A percentile compares a stretch with the other conserved stretches of the same genome.
phyloP scores from a whole-genome alignment of 768 basidiomycete genomes.

The Amanita rimosa region DNA sequence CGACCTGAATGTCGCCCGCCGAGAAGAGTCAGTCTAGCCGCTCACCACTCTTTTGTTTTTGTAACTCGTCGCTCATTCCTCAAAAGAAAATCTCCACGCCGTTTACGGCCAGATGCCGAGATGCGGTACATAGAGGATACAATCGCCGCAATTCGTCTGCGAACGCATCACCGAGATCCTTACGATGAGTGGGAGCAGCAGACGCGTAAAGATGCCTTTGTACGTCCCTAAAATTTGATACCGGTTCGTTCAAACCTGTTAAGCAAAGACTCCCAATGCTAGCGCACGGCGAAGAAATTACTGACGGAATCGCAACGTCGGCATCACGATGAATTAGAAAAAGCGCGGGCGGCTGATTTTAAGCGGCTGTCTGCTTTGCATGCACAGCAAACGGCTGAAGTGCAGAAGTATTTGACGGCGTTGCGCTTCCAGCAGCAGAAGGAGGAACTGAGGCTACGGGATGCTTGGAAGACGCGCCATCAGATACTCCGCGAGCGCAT shows the following conservation, averaged over 20 bases:
- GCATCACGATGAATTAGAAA: slow-evolving; percentile 33
- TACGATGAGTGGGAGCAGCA: slow-evolving; percentile 49
- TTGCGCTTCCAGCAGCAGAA: slow-evolving; percentile 32
- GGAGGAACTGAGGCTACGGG: slow-evolving; percentile 33
- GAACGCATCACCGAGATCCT: slow-evolving; percentile 40
- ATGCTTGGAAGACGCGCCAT: slow-evolving; percentile 42
- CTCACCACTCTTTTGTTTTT: not conserved
- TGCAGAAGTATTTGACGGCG: slow-evolving; percentile 31
- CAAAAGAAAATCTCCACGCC: slow-evolving; percentile 19
- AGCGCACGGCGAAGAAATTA: slow-evolving; percentile 37
- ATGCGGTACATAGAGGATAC: slow-evolving; percentile 35
- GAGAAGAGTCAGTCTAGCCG: slow-evolving; percentile 13
- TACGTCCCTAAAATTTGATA: slow-evolving; percentile 17
- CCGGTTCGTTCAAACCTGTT: not conserved
- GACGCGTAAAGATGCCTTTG: slow-evolving; percentile 39
- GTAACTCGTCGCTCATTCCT: slow-evolving; percentile 2
- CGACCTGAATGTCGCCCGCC: slow-evolving; percentile 27
- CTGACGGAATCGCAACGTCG: slow-evolving; percentile 20
- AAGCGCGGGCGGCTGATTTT: slow-evolving; percentile 22
- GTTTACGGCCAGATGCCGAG: slow-evolving; percentile 26
- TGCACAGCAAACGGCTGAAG: slow-evolving; percentile 39
- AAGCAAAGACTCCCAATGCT: not conserved
- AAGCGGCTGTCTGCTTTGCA: slow-evolving; percentile 28
- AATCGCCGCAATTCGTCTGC: slow-evolving; percentile 38
- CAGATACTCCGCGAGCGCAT: slow-evolving; percentile 44